phyloP scores from a whole-genome alignment of 495 filamentous ascomycete species.

The Penicillium coprophilum region DNA sequence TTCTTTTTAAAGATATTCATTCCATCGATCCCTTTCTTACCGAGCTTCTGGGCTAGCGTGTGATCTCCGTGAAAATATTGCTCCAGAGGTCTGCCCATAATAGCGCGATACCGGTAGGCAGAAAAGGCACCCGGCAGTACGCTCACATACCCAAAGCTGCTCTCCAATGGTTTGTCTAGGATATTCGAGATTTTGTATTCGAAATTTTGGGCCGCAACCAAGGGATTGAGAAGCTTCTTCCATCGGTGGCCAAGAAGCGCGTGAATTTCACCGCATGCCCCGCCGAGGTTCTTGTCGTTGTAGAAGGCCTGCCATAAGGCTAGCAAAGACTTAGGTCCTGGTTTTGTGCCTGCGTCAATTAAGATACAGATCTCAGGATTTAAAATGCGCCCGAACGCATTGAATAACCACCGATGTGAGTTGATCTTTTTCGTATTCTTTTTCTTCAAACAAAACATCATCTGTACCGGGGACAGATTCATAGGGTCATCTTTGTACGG shows the following conservation, averaged over 20 bases:
- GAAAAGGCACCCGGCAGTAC: slow-evolving; percentile 98
- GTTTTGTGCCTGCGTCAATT: slow-evolving; percentile 94
- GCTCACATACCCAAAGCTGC: slow-evolving; percentile 92
- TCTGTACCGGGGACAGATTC: slow-evolving; percentile 88
- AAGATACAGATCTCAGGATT: slow-evolving; percentile 96
- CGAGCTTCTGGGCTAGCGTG: slow-evolving; percentile 85
- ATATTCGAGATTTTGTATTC: slow-evolving; percentile 99
- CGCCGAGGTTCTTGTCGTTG: slow-evolving; percentile 96
- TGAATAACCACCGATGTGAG: slow-evolving; percentile 97
- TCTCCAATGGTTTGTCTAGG: slow-evolving; percentile 94
- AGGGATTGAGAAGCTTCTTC: slow-evolving; percentile 85
- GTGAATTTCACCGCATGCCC: slow-evolving; percentile 97
- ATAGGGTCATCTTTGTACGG: slow-evolving; percentile 75
- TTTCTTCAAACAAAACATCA: slow-evolving; percentile 96
- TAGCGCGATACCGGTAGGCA: slow-evolving; percentile 93
- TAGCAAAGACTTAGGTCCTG: slow-evolving; percentile 82
- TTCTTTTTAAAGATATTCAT: slow-evolving; percentile 99
- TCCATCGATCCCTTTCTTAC: slow-evolving; percentile 97
- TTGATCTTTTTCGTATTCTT: slow-evolving; percentile 99
- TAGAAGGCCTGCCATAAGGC: slow-evolving; percentile 97
- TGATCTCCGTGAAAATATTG: slow-evolving; percentile 99
- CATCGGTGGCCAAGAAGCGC: slow-evolving; percentile 90
- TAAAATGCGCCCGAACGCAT: slow-evolving; percentile 90
- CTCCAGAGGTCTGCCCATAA: slow-evolving; percentile 93
- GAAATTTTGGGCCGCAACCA: slow-evolving; percentile 95